Base-by-base conservation (phyloP, 2,329 filamentous ascomycete genomes). In the Paramyrothecium roridum region DNA sequence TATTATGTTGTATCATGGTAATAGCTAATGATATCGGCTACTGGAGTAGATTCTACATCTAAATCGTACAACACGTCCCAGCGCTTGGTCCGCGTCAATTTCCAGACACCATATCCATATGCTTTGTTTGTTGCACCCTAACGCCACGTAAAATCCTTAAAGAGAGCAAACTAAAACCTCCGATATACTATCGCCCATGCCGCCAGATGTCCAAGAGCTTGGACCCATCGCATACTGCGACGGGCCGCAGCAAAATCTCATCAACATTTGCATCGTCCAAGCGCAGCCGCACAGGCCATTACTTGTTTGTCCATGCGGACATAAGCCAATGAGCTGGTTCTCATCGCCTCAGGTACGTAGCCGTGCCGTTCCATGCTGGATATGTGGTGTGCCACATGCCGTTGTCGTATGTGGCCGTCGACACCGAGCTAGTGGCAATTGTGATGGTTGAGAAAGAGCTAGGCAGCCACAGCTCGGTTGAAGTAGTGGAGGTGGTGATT, bases 341-440 rank as follows among this genome's bases (percentile, higher is more conserved):
- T 33, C 23, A 19, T 45, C 48, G 54, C n/a, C 43, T 48, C 13
- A 48, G 50, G 19, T 57, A 40, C 48, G 20, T 43, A 30, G 22
- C 57, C 2, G 76, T 77, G 52, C 64, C 70, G 57, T 77, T 80
- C 74, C 74, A 77, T 0, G 73, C 47, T 3, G 75, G 74, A 53
- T 79, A 80, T 1, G 70, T 70, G 3, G 77, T 77, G 55, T 77
- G 75, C 78, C 77, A 80, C 51, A 64, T 64, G 19, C 77, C 77
- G 53, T 80, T 60, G 54, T 80, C 76, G 45, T 73, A 67, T 13
- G 68, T 69, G 34, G 61, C 60, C n/a, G 65, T 60, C 30, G 61
- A 55, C 16, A 65, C 61, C 11, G 59, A 58, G 12, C 61, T 47
- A 23, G 56, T 53, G 52, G 56, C 54, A 19, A 62, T 63, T 30